phyloP scores from a whole-genome alignment of 371 early-diverging fungal species.

The Apophysomyces trapeziformis region DNA sequence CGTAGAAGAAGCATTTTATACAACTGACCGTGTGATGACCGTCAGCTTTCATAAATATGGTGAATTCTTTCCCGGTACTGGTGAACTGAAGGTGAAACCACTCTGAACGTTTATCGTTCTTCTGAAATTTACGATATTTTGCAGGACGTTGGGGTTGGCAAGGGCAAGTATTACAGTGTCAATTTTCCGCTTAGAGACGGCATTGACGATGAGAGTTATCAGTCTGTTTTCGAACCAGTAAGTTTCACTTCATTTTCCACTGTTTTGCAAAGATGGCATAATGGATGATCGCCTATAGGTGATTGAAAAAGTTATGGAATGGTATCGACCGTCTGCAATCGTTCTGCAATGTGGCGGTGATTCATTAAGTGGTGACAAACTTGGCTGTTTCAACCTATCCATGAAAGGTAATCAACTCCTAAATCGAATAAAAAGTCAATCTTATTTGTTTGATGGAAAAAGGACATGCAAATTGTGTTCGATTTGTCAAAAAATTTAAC shows the following conservation, averaged over 20 bases:
- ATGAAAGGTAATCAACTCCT: conserved; percentile 67
- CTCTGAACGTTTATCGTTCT: no score
- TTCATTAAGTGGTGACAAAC: conserved; percentile 97
- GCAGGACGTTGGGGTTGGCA: conserved; percentile 84
- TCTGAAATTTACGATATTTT: not conserved
- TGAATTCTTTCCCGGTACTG: conserved; percentile 99
- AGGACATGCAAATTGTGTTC: conserved; percentile 93
- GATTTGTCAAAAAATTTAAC: conserved; percentile 91
- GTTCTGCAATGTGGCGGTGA: conserved; percentile 99
- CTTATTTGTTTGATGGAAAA: conserved; percentile 18
- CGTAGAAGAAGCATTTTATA: conserved; percentile 99
- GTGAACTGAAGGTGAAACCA: conserved; percentile 74
- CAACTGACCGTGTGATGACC: conserved; percentile 99
- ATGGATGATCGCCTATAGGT: conserved; percentile 45
- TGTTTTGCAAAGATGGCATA: not conserved
- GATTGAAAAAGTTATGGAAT: conserved; percentile 90
- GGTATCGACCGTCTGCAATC: conserved; percentile 94
- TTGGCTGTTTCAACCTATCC: conserved; percentile 99
- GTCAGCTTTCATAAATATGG: conserved; percentile 99
- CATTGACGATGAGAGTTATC: conserved; percentile 95
- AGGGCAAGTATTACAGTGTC: conserved; percentile 93
- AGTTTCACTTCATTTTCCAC: conserved; percentile 26
- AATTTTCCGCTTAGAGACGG: conserved; percentile 99
- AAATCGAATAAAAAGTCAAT: no score
- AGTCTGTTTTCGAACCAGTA: conserved; percentile 86